Evolutionary conservation across 129 eudicot genomes (phyloP).

Genomic region (Ambrosia trifida): DNA sequence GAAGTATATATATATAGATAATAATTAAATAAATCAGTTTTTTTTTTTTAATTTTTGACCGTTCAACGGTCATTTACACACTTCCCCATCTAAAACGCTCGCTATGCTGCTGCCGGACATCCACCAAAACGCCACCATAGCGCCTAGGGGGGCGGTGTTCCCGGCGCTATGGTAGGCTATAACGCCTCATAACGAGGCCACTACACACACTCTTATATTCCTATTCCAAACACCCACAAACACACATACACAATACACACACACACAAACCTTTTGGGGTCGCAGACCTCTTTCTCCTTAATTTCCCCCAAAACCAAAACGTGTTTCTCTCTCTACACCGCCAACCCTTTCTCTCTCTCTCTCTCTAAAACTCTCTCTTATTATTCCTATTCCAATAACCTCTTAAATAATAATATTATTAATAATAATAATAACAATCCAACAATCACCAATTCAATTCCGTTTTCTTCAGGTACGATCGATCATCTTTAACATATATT

Average conservation of each 20-base stretch:
- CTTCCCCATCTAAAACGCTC: no score
- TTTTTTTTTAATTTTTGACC: no score
- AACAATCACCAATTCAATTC: conserved; percentile 24
- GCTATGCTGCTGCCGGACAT: no score
- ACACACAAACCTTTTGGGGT: conserved; percentile 29
- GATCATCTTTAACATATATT: neutral
- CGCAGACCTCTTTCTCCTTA: conserved; percentile 27
- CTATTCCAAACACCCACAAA: neutral
- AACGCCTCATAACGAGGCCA: no score
- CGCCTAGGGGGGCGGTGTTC: no score
- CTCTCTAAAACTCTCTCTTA: neutral
- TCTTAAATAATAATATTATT: no score
- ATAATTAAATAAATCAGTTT: no score
- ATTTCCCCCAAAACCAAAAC: conserved; percentile 35
- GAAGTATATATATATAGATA: no score
- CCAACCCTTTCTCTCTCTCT: conserved; percentile 25
- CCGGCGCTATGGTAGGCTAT: no score
- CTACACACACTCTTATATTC: no score
- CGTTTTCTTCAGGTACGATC: conserved; percentile 31
- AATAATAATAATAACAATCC: neutral
- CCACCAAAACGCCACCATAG: no score
- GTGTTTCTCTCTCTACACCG: conserved; percentile 34
- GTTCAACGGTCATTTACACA: no score
- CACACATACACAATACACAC: conserved; percentile 19
- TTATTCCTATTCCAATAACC: conserved; percentile 12